A percentile compares a stretch with the other conserved stretches of the same genome.
Evolutionary conservation across 1,284 basidiomycete species (phyloP).

Genomic region (Melampsora americana): DNA sequence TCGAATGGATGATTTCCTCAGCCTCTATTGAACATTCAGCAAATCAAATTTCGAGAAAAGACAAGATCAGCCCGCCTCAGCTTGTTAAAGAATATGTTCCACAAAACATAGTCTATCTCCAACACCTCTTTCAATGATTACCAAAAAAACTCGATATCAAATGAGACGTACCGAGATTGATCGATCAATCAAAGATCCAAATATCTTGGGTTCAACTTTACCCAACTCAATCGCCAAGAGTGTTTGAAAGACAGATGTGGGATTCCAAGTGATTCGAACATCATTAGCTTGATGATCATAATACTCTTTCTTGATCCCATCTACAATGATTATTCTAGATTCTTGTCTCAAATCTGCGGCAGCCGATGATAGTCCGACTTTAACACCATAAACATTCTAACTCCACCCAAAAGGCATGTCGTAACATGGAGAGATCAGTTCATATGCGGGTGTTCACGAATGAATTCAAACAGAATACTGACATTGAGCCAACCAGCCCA

Average conservation of each 20-base stretch:
- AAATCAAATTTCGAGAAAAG: too few relatives aligned
- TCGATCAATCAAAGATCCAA: not conserved
- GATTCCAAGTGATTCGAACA: not conserved
- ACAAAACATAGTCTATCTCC: too few relatives aligned
- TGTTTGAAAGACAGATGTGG: conserved; percentile 37
- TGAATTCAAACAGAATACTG: not conserved
- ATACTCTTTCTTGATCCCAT: conserved; percentile 19
- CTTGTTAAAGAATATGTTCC: too few relatives aligned
- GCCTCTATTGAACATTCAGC: too few relatives aligned
- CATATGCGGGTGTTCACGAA: not conserved
- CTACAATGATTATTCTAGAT: conserved; percentile 16
- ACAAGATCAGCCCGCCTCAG: too few relatives aligned
- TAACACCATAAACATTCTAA: not conserved
- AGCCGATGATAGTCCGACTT: conserved; percentile 3
- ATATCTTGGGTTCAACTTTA: not conserved
- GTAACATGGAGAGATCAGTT: not conserved
- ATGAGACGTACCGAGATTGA: not conserved
- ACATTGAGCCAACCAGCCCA: conserved; percentile 38
- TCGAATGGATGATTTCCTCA: too few relatives aligned
- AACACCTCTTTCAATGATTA: too few relatives aligned
- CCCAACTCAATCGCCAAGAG: conserved; percentile 33
- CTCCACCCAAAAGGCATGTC: too few relatives aligned
- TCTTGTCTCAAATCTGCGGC: not conserved
- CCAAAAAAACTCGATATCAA: too few relatives aligned
- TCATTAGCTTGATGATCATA: conserved; percentile 34